Percentiles rank a stretch among this genome's conserved stretches.
These are phyloP conservation scores for Rutstroemia sp. DNA, from an alignment of 2,329 filamentous ascomycete genomes.

Conservation along the genomic window DNA sequence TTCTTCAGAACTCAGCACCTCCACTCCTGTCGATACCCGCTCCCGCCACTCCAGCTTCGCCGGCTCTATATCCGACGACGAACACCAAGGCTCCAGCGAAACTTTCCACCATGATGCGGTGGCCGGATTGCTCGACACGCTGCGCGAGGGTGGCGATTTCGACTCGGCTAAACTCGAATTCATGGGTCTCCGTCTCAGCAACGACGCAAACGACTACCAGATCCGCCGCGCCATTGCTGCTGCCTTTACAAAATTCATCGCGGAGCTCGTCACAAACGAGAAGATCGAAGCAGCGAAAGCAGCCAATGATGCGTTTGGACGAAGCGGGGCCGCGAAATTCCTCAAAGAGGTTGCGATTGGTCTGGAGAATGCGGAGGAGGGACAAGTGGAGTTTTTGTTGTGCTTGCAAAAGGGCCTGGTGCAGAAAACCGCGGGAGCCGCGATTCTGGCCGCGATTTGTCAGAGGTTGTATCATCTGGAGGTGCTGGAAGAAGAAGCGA, in stretches of 20 bases:
- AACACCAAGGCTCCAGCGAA: conserved; percentile 37
- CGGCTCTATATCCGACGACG: conserved; percentile 61
- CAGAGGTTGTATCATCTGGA: conserved; percentile 84
- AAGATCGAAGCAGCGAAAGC: conserved; percentile 54
- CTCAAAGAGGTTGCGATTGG: conserved; percentile 53
- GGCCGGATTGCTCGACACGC: conserved; percentile 75
- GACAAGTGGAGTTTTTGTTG: conserved; percentile 81
- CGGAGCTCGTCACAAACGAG: conserved; percentile 56
- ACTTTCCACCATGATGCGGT: conserved; percentile 86
- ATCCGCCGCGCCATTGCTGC: conserved; percentile 81
- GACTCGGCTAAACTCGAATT: conserved; percentile 81
- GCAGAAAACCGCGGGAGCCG: conserved; percentile 54
- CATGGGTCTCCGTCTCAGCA: conserved; percentile 83
- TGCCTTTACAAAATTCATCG: conserved; percentile 75
- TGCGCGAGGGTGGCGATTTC: conserved; percentile 72
- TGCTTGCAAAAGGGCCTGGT: conserved; percentile 74
- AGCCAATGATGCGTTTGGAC: conserved; percentile 52
- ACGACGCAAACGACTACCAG: conserved; percentile 82
- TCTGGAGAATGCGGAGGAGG: conserved; percentile 55
- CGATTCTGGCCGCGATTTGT: conserved; percentile 66
- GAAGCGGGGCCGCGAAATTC: conserved; percentile 47
- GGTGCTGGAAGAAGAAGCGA: conserved; percentile 80
- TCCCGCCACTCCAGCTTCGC: conserved; percentile 65
- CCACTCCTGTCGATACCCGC: conserved; percentile 30
- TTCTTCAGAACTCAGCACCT: conserved; percentile 40